Evolutionary conservation across 73 alveolate species (phyloP), one percentile per base, ranked within the genome.

Genomic region (Diophrys sp.): DNA sequence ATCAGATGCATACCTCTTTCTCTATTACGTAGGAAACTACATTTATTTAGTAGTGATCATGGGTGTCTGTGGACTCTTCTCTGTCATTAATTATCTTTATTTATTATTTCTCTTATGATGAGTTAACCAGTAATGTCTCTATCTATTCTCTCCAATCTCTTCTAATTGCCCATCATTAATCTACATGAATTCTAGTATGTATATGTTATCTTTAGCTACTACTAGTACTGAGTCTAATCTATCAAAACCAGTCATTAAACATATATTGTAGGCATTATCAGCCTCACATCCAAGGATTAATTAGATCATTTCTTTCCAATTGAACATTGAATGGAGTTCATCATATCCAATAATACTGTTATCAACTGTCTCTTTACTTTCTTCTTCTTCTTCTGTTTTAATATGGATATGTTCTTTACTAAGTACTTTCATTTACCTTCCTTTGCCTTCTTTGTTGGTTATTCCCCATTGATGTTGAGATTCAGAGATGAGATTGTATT

Each of bases 51-150:
- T n/a, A n/a, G n/a, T n/a, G n/a, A n/a, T n/a, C n/a, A n/a, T n/a
- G n/a, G n/a, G n/a, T n/a, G n/a, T n/a, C n/a, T n/a, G n/a, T n/a
- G n/a, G n/a, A n/a, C n/a, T n/a, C n/a, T n/a, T n/a, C n/a, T n/a
- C n/a, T n/a, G n/a, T n/a, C n/a, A n/a, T n/a, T n/a, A n/a, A n/a
- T n/a, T n/a, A n/a, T n/a, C n/a, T n/a, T n/a, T n/a, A n/a, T n/a
- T n/a, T n/a, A n/a, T n/a, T n/a, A n/a, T n/a, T n/a, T n/a, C n/a
- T n/a, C n/a, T n/a, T n/a, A n/a, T n/a, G n/a, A 25, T 44, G 75
- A 24, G 29, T 68, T n/a, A 68, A 55, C 75, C 75, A 68, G 54
- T 68, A 68, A 55, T 68, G 56, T 11, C 62, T 5, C 5, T 5
- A 44, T 44, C 18, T 44, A 18, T 44, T 44, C 18, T 44, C n/a